Percentiles rank a stretch among this genome's conserved stretches.
Conservation (phyloP, 257 asterid genomes). For the Dorcoceras hygrometricum region DNA sequence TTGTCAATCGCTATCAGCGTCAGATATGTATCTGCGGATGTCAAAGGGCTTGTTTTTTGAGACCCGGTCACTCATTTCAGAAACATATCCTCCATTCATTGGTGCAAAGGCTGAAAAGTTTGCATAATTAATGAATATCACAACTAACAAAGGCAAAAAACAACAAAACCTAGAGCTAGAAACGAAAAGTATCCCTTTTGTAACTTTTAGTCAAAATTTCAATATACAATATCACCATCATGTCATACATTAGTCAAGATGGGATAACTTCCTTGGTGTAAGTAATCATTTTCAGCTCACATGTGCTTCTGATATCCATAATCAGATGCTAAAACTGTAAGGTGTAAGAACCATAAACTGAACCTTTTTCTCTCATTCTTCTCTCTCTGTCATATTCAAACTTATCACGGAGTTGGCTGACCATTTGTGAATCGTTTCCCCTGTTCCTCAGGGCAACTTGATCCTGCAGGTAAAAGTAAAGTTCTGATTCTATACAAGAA, state of each 20-base stretch:
- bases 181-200: too few species aligned
- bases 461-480: conserved; percentile 32
- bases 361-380: conserved; percentile 89
- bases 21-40: conserved; percentile 67
- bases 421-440: conserved; percentile 53
- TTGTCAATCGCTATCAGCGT: conserved; percentile 56
- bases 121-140: conserved; percentile 21
- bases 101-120: conserved; percentile 85
- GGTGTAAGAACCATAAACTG: conserved; percentile 24
- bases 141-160: neutral
- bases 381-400: conserved; percentile 88
- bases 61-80: conserved; percentile 33
- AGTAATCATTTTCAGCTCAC: neutral
- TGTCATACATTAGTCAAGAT: neutral
- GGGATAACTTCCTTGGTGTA: neutral
- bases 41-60: conserved; percentile 66
- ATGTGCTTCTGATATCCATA: neutral
- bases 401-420: conserved; percentile 76
- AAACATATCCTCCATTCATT: conserved; percentile 48
- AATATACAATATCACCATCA: neutral
- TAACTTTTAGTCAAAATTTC: neutral
- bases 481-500: neutral
- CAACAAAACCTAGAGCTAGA: neutral
- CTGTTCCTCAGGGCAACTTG: conserved; percentile 43
- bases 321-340: conserved; percentile 13